Evolutionary conservation across 495 filamentous ascomycete species (phyloP).

Genomic region (Penicillium antarcticum): DNA sequence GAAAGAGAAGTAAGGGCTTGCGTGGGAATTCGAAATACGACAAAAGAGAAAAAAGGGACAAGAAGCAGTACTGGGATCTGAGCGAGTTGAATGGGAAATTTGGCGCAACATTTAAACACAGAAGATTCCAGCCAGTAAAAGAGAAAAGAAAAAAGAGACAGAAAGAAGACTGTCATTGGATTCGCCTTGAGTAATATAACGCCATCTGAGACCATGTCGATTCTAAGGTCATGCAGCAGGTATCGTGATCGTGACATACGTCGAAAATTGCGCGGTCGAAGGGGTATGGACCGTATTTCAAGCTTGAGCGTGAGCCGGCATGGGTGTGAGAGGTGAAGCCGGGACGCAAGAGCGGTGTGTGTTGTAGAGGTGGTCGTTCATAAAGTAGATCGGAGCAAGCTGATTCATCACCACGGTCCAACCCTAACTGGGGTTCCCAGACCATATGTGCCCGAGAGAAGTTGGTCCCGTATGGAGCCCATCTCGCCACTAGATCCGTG

Average conservation of each 20-base stretch:
- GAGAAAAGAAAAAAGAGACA: constrained; percentile 13
- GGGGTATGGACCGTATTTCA: constrained; percentile 20
- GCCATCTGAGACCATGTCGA: constrained; percentile 39
- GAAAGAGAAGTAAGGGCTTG: constrained; percentile 4
- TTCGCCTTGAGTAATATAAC: constrained; percentile 42
- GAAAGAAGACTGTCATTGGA: constrained; percentile 19
- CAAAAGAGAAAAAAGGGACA: constrained; percentile 11
- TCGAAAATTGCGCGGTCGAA: constrained; percentile 34
- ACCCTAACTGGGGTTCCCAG: constrained; percentile 66
- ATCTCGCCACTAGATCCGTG: constrained; percentile 46
- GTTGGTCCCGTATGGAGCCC: constrained; percentile 71
- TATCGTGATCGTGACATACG: constrained; percentile 48
- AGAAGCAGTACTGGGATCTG: constrained; percentile 2
- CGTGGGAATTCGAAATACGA: background rate
- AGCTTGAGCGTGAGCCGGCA: constrained; percentile 14
- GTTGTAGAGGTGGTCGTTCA: constrained; percentile 10
- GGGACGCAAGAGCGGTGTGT: constrained; percentile 8
- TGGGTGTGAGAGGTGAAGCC: constrained; percentile 4
- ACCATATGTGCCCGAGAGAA: constrained; percentile 75
- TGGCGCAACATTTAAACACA: background rate
- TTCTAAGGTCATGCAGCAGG: constrained; percentile 45
- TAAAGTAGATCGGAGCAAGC: background rate
- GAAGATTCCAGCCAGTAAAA: constrained; percentile 4
- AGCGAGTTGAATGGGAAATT: constrained; percentile 5
- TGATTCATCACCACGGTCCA: constrained; percentile 59